Evolutionary conservation across 108 stramenopile species (phyloP), one percentile per base, ranked within the genome.

Genomic region (Pseudonitzschia multistriata): DNA sequence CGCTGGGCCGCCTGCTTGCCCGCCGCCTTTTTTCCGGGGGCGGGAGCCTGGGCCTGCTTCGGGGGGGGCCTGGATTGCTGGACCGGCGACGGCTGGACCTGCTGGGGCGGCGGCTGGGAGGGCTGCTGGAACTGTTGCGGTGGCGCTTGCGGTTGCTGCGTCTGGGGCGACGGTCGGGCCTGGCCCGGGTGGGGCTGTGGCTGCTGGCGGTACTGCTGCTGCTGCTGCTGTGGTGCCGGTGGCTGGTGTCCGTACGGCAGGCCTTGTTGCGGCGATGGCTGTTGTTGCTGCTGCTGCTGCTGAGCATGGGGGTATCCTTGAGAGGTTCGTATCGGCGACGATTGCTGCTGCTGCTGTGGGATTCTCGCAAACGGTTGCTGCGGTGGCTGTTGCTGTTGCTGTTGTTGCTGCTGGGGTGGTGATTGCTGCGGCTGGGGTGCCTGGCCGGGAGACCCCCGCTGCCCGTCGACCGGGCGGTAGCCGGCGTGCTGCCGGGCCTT

Each of bases 161-260:
- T 64, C 34, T 66, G 75, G 49, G 17, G 24, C 33, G 21, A 14
- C 22, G n/a, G 19, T 25, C 13, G 54, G 27, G 14, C 17, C 42
- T 45, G 42, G 17, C 42, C 42, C 3, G 42, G 42, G 13, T 45
- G 42, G 2, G 13, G 42, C 42, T 24, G 71, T 48, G 39, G 50
- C 17, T 33, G 45, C 14, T 55, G 74, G 37, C 64, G 69, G 37
- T 66, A 67, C 28, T 49, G 67, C 24, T 30, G 19, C 40, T 37
- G 71, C 49, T 77, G 79, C 60, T 76, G 76, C 37, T 72, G 40
- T n/a, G n/a, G n/a, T n/a, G n/a, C n/a, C n/a, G n/a, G n/a, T 21
- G 59, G 72, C 57, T 71, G 80, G 42, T 49, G 76, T 55, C 77
- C 79, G 27, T 62, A 76, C 15, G 49, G 74, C 27, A 31, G 28